phyloP scores from a whole-genome alignment of 148 eudicot species.

The Drosera capensis region DNA sequence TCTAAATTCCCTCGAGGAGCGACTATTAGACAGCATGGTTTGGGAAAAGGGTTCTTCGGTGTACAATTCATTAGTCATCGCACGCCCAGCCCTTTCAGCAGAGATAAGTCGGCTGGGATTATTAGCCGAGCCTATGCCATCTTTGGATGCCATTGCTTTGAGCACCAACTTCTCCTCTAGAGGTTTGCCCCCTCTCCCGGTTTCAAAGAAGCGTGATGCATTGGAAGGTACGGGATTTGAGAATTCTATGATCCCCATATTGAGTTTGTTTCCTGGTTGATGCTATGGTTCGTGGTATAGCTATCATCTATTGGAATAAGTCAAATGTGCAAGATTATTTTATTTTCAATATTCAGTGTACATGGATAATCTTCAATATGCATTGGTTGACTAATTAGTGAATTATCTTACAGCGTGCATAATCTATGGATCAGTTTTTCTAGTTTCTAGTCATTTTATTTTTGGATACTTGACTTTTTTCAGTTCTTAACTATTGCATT shows the following conservation, averaged over 20 bases:
- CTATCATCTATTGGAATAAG: too few relatives aligned
- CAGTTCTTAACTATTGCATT: background rate
- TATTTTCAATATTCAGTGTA: too few relatives aligned
- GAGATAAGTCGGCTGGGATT: conserved; percentile 72
- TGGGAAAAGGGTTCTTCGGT: conserved; percentile 99
- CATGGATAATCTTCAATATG: too few relatives aligned
- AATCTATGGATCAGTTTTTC: too few relatives aligned
- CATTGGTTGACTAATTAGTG: too few relatives aligned
- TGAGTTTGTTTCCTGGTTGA: too few relatives aligned
- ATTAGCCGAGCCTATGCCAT: conserved; percentile 96
- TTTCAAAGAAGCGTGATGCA: conserved; percentile 38
- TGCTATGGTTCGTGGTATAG: too few relatives aligned
- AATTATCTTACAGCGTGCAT: too few relatives aligned
- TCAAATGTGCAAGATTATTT: too few relatives aligned
- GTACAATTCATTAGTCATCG: conserved; percentile 89
- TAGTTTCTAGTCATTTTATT: too few relatives aligned
- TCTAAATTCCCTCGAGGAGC: conserved; percentile 85
- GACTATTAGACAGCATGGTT: conserved; percentile 92
- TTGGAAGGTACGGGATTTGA: conserved; percentile 32
- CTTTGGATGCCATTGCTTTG: conserved; percentile 81
- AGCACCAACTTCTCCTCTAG: conserved; percentile 56
- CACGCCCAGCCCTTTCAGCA: conserved; percentile 56
- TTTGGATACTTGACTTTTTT: too few relatives aligned
- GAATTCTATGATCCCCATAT: background rate
- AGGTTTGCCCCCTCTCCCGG: conserved; percentile 43